A percentile compares a stretch with the other conserved stretches of the same genome.
phyloP scores from a whole-genome alignment of 768 basidiomycete species.

The Heimioporus sp. region DNA sequence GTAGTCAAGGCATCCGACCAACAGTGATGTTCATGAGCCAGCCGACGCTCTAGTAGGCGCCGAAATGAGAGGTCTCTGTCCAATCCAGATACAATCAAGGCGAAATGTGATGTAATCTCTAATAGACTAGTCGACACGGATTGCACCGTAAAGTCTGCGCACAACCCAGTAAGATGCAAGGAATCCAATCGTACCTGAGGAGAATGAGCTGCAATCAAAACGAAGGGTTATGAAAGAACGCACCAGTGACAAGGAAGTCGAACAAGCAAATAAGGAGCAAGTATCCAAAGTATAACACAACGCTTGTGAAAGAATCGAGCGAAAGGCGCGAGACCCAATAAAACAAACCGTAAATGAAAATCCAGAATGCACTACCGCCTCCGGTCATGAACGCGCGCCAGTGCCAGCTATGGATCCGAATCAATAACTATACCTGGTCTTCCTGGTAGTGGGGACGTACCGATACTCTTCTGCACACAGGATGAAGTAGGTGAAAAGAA shows the following conservation, averaged over 20 bases:
- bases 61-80: not conserved
- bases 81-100: conserved; percentile 8
- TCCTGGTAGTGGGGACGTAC: conserved; percentile 36
- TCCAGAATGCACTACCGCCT: conserved; percentile 91
- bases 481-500: conserved; percentile 86
- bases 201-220: not conserved
- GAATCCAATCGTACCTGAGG: conserved; percentile 88
- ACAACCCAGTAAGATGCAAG: conserved; percentile 91
- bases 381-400: conserved; percentile 94
- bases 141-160: conserved; percentile 74
- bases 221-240: conserved; percentile 3
- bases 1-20: no score
- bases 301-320: conserved; percentile 76
- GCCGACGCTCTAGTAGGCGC: not conserved
- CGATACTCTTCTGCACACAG: conserved; percentile 95
- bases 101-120: not conserved
- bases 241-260: conserved; percentile 86
- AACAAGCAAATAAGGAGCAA: conserved; percentile 78
- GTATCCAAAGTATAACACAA: conserved; percentile 88
- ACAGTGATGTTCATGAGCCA: not conserved
- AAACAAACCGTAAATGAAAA: conserved; percentile 84
- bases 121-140: conserved; percentile 61
- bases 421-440: conserved; percentile 1
- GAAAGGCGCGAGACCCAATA: conserved; percentile 88
- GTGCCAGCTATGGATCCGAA: conserved; percentile 69